phyloP scores from a whole-genome alignment of 2,329 filamentous ascomycete genomes.

The Talaromyces rugulosus region DNA sequence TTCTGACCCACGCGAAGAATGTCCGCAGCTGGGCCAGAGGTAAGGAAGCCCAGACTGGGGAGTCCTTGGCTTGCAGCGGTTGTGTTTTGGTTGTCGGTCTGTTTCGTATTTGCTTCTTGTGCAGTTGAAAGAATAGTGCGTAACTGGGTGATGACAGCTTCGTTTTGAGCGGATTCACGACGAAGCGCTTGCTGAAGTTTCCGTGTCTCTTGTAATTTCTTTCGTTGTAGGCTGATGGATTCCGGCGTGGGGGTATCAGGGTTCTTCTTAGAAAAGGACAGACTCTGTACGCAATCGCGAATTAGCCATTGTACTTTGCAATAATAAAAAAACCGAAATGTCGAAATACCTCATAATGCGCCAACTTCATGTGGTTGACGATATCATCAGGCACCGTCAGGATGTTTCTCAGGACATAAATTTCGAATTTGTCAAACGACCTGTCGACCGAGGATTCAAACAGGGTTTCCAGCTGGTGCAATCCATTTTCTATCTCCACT shows the following conservation, averaged over 20 bases:
- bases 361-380: slow-evolving; percentile 71
- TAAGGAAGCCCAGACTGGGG: slow-evolving; percentile 54
- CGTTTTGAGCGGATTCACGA: slow-evolving; percentile 68
- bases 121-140: slow-evolving; percentile 50
- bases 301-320: not conserved
- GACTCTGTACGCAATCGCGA: slow-evolving; percentile 23
- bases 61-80: slow-evolving; percentile 15
- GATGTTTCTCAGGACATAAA: slow-evolving; percentile 86
- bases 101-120: slow-evolving; percentile 12
- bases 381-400: slow-evolving; percentile 68
- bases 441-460: slow-evolving; percentile 77
- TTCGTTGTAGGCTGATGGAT: slow-evolving; percentile 66
- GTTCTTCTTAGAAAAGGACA: slow-evolving; percentile 28
- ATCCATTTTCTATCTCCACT: slow-evolving; percentile 80
- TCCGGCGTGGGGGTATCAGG: slow-evolving; percentile 56
- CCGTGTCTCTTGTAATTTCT: slow-evolving; percentile 72
- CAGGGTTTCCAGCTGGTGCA: slow-evolving; percentile 78
- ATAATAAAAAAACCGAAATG: not conserved
- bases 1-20: slow-evolving; percentile 41
- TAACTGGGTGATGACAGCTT: slow-evolving; percentile 63
- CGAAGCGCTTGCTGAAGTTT: slow-evolving; percentile 67
- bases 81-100: slow-evolving; percentile 1
- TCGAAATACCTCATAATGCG: slow-evolving; percentile 70
- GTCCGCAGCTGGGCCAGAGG: slow-evolving; percentile 44
- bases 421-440: slow-evolving; percentile 81